Evolutionary conservation across 208 protist species (phyloP).

Genomic region (Phytomonas francai): DNA sequence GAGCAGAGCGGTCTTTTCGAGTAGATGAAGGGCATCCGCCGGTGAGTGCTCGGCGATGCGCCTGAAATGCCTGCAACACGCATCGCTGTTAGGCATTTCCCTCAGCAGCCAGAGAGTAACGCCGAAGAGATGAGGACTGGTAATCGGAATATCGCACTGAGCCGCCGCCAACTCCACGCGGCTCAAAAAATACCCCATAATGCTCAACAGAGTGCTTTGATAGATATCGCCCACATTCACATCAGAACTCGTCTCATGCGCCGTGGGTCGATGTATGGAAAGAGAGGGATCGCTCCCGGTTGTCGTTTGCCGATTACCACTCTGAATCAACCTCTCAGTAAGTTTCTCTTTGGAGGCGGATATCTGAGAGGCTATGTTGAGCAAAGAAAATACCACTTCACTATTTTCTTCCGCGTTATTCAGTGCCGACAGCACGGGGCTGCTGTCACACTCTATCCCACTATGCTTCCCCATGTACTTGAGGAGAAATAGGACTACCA

Average conservation of each 20-base stretch:
- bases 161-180: slow-evolving; percentile 2
- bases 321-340: slow-evolving; percentile 15
- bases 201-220: not conserved
- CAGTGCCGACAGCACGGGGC: not conserved
- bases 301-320: slow-evolving; percentile 5
- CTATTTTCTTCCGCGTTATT: not conserved
- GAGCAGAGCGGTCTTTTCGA: slow-evolving; percentile 55
- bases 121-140: slow-evolving; percentile 33
- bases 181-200: not conserved
- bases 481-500: slow-evolving; percentile 9
- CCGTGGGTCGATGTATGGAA: not conserved
- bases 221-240: not conserved
- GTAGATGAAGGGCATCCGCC: slow-evolving; percentile 33
- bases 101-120: slow-evolving; percentile 71
- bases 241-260: not conserved
- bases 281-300: not conserved
- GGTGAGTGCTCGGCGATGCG: slow-evolving; percentile 44
- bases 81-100: slow-evolving; percentile 33
- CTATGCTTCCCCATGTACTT: slow-evolving; percentile 1
- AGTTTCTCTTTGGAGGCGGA: slow-evolving; percentile 3
- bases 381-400: not conserved
- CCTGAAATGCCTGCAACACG: slow-evolving; percentile 51
- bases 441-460: not conserved
- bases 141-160: slow-evolving; percentile 25
- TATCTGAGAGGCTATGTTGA: not conserved